These are phyloP conservation scores for Daldinia sp. DNA, from an alignment of 2,329 filamentous ascomycete genomes.

Conservation along the genomic window DNA sequence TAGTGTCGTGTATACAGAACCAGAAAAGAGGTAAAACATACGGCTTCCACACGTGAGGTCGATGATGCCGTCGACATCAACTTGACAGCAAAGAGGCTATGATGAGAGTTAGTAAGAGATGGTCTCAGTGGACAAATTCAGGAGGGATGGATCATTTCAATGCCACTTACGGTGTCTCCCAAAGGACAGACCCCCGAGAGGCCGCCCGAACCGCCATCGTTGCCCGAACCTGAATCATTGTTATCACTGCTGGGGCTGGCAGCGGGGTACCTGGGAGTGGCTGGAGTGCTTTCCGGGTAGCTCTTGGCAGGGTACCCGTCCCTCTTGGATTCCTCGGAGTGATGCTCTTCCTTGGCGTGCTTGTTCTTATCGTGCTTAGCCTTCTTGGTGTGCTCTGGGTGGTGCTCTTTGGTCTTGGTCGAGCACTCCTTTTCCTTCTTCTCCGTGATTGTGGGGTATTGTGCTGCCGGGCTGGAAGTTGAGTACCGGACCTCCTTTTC, in stretches of 20 bases:
- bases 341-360: conserved; percentile 1
- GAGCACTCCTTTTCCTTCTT: neutral
- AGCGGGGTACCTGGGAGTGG: neutral
- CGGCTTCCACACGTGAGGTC: conserved; percentile 29
- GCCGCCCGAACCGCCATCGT: neutral
- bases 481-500: neutral
- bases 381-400: neutral
- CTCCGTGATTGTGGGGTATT: neutral
- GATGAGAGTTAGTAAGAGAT: neutral
- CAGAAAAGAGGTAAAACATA: conserved; percentile 3
- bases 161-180: conserved; percentile 4
- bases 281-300: conserved; percentile 8
- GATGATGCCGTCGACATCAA: conserved; percentile 26
- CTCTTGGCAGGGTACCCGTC: conserved; percentile 13
- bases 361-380: conserved; percentile 17
- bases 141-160: neutral
- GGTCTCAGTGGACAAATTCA: neutral
- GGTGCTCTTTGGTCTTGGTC: neutral
- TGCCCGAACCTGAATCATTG: neutral
- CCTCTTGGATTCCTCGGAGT: conserved; percentile 14
- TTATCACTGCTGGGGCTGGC: neutral
- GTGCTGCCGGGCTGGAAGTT: neutral
- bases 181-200: conserved; percentile 17
- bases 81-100: conserved; percentile 33
- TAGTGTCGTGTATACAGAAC: neutral